Base-by-base conservation (phyloP, 2,329 filamentous ascomycete species). In the Ceratocystis ficicola region DNA sequence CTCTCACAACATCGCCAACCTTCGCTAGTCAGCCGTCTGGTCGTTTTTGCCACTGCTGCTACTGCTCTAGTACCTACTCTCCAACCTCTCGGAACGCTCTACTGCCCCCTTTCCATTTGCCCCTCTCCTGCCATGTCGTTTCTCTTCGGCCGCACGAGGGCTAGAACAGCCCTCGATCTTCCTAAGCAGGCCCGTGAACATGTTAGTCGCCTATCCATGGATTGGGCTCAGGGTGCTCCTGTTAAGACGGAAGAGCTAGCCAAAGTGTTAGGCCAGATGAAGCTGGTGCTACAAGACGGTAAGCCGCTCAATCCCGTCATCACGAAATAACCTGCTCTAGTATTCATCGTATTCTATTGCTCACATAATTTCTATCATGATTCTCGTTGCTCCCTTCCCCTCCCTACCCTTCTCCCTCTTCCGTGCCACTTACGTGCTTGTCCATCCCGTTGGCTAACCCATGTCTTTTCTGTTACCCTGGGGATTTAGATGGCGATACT, bases 281-380 rank as follows among this genome's bases (percentile, higher is more conserved):
- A 97, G 76, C 79, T 91, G 69, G 85, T 94, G 68, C 84, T 99
- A 15, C 93, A 97, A 79, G 94, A 90, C 76, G 91, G 91, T 95
- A 81, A 67, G 76, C 55, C n/a, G 12, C 5, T 15, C 25, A 5
- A 59, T 59, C 28, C 36, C 15, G 36, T 15, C 12, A 12, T 12
- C 36, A 15, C 36, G 36, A 41, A 41, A 41, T 15, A 41, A 41
- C 36, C 3, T 15, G 36, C 12, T 41, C 36, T 12, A 12, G 10
- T 41, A 17, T 32, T 15, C 17, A 52, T 36, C 28, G 17, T 32
- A 12, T 20, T 17, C 55, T 6, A 17, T 17, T 17, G 46, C 46
- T 25, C 46, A 17, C 36, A 41, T 41, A 12, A 41, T 52, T 25
- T 52, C 22, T 15, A 52, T 28, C 1, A 4, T 28, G 48, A 4